Evolutionary conservation across 2,329 filamentous ascomycete genomes (phyloP).

Genomic region (Cercospora sesami): DNA sequence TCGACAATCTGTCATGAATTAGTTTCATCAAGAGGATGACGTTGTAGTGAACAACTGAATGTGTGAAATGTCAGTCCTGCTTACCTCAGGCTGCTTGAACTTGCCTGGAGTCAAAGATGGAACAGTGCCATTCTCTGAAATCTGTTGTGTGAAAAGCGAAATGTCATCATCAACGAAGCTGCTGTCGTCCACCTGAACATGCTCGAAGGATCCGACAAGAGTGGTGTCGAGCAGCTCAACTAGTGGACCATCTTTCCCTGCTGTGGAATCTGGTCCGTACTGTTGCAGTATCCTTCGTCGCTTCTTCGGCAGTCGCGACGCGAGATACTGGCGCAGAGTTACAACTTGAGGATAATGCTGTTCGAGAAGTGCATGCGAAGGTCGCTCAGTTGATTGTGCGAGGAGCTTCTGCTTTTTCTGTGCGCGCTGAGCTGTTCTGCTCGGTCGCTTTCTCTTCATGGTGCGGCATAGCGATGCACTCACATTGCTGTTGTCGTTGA

Average conservation of each 20-base stretch:
- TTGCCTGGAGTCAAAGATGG: constrained; percentile 29
- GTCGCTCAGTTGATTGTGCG: background rate
- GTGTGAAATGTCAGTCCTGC: constrained; percentile 28
- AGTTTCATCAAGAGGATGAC: constrained; percentile 16
- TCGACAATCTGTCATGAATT: constrained; percentile 47
- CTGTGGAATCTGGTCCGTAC: constrained; percentile 24
- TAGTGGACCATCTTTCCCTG: constrained; percentile 42
- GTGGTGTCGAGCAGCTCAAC: constrained; percentile 66
- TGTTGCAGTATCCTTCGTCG: constrained; percentile 29
- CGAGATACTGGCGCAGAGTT: constrained; percentile 34
- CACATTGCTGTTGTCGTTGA: background rate
- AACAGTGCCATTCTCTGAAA: constrained; percentile 35
- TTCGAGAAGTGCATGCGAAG: constrained; percentile 27
- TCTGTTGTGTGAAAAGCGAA: constrained; percentile 48
- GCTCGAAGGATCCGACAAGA: constrained; percentile 59
- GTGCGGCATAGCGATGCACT: background rate
- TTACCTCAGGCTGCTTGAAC: constrained; percentile 47
- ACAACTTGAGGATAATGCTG: constrained; percentile 33
- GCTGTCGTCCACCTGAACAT: constrained; percentile 34
- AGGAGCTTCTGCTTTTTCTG: constrained; percentile 23
- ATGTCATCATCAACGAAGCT: constrained; percentile 43
- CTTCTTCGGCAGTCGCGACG: constrained; percentile 31
- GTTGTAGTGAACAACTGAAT: constrained; percentile 52
- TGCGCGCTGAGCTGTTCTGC: constrained; percentile 7
- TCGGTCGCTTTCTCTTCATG: constrained; percentile 30